Base-by-base conservation (phyloP, 2,329 filamentous ascomycete species). In the Aspergillus floridensis region DNA sequence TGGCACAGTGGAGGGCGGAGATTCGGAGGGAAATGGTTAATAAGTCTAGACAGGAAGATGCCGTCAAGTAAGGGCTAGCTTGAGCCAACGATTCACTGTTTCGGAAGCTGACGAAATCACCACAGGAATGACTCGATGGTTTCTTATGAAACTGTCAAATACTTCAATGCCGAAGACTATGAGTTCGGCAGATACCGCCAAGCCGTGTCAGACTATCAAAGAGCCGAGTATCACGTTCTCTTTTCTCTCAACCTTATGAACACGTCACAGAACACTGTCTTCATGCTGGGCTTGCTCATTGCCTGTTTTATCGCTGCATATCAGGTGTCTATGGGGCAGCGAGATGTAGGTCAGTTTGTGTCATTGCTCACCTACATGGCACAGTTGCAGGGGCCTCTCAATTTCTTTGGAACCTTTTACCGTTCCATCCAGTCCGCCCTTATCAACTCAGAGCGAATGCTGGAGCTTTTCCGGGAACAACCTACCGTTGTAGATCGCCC, bases 101-200 rank as follows among this genome's bases (percentile, higher is more conserved):
- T 49, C 7, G 8, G 19, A 46, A 44, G 48, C 57, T 57, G 35
- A 58, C 46, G 54, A 29, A 29, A 59, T 54, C 21, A 14, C 44
- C 14, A 12, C 63, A 85, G 82, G 78, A 98, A 97, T 72, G 95
- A 99, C 75, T 98, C 95, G 0, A 95, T 99, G 80, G 92, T 95
- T 63, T 96, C 92, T n/a, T 99, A 98, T 74, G 95, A 99, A 79
- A 93, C 90, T 2, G 91, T 93, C 72, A 95, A 93, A 73, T 93
- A 93, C 70, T 95, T 95, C 81, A 93, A 93, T 67, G 90, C 90
- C 7, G 91, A 93, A 70, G 81, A 85, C 2, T 93, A 90, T 70
- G 91, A 95, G 70, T 92, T 92, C 66, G 79, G 82, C 52, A 84
- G 91, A 24, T 93, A 92, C 70, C 83, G 87, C 50, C 77, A 82